Evolutionary conservation across 2,329 filamentous ascomycete species (phyloP).

Genomic region (Didymella exigua): DNA sequence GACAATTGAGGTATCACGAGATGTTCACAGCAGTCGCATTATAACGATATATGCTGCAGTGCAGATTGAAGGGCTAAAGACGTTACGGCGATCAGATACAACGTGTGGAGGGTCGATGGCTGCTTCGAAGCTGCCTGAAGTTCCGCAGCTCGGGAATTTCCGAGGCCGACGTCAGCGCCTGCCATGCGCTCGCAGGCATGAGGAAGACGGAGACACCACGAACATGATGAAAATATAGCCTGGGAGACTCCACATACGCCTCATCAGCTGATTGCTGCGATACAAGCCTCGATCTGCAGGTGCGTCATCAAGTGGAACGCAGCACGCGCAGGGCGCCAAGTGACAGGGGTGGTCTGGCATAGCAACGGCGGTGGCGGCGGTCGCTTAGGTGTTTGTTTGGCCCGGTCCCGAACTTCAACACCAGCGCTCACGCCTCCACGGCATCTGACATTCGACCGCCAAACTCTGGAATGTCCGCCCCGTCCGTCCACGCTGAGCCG

Average conservation of each 20-base stretch:
- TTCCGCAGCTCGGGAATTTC: slow-evolving; percentile 25
- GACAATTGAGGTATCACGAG: slow-evolving; percentile 13
- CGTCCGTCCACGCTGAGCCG: slow-evolving; percentile 58
- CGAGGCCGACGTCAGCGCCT: slow-evolving; percentile 26
- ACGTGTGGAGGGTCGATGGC: slow-evolving; percentile 13
- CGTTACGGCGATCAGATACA: neutral
- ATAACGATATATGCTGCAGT: neutral
- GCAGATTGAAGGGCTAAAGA: neutral
- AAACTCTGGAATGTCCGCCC: slow-evolving; percentile 43
- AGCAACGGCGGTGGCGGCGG: neutral
- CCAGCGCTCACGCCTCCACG: slow-evolving; percentile 30
- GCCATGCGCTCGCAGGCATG: slow-evolving; percentile 1
- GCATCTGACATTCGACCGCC: slow-evolving; percentile 31
- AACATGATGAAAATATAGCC: neutral
- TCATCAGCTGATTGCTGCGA: neutral
- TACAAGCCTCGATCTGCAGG: neutral
- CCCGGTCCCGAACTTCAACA: slow-evolving; percentile 27
- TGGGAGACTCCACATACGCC: neutral
- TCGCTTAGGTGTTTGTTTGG: slow-evolving; percentile 21
- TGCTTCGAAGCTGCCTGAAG: slow-evolving; percentile 30
- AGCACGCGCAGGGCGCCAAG: slow-evolving; percentile 2
- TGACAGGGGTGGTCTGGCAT: slow-evolving; percentile 13
- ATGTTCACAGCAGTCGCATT: slow-evolving; percentile 14
- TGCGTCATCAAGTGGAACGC: neutral
- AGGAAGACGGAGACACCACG: neutral